A percentile compares a stretch with the other conserved stretches of the same genome.
phyloP scores from a whole-genome alignment of 352 stramenopile species.

The Phytophthora rubi region DNA sequence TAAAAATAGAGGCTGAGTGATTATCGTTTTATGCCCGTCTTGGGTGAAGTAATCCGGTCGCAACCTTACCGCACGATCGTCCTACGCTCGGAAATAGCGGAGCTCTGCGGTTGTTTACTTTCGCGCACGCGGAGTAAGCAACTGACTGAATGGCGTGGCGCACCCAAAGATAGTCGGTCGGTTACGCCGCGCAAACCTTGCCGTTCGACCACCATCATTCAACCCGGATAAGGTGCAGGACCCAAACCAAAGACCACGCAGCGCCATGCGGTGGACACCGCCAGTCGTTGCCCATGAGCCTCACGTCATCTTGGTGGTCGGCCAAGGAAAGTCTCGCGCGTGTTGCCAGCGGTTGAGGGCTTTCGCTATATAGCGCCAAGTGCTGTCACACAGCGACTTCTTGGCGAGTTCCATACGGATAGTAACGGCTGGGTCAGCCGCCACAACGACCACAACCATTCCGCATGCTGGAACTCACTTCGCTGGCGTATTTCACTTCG shows the following conservation, averaged over 20 bases:
- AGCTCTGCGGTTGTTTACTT: conserved; percentile 5
- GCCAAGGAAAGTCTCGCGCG: conserved; percentile 14
- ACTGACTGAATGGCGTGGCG: neutral
- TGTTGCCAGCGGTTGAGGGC: conserved; percentile 5
- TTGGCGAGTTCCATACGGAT: conserved; percentile 5
- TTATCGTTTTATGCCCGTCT: conserved; percentile 1
- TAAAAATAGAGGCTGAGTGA: conserved; percentile 12
- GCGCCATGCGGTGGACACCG: conserved; percentile 2
- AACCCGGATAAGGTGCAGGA: neutral
- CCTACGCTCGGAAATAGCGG: conserved; percentile 18
- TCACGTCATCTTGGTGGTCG: neutral
- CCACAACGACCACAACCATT: conserved; percentile 1
- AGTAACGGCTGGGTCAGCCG: neutral
- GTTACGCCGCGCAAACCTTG: conserved; percentile 16
- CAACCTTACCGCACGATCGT: conserved; percentile 29
- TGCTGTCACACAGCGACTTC: conserved; percentile 2
- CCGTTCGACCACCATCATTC: conserved; percentile 23
- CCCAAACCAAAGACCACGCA: conserved; percentile 19
- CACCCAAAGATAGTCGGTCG: neutral
- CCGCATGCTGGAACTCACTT: neutral
- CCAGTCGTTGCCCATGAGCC: neutral
- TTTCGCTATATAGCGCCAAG: neutral
- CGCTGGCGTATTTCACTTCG: no score
- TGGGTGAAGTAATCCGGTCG: conserved; percentile 1
- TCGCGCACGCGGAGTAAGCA: neutral